Percentiles rank a stretch among this genome's conserved stretches.
phyloP scores from a whole-genome alignment of 306 rosid genomes.

The Rubus idaeus region DNA sequence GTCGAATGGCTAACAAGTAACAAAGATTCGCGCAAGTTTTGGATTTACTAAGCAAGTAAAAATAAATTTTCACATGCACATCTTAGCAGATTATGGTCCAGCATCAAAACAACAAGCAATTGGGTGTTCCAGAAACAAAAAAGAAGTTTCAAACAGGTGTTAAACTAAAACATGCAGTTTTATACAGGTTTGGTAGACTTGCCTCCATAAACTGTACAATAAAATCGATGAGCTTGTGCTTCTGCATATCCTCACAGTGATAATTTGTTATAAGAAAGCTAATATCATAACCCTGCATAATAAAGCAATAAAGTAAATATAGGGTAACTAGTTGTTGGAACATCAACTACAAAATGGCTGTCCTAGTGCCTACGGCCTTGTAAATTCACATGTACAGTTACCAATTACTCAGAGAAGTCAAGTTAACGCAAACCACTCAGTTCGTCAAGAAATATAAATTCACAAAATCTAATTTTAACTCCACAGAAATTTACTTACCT shows the following conservation, averaged over 20 bases:
- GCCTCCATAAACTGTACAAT: conserved; percentile 98
- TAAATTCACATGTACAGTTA: neutral
- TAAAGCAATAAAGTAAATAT: conserved; percentile 18
- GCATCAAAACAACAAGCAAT: neutral
- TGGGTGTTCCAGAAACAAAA: neutral
- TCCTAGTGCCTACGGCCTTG: neutral
- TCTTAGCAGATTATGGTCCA: neutral
- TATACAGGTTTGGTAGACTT: conserved; percentile 40
- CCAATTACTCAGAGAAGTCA: neutral
- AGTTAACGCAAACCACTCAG: neutral
- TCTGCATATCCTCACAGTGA: conserved; percentile 97
- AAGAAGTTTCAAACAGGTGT: neutral
- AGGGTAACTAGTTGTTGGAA: neutral
- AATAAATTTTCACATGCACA: neutral
- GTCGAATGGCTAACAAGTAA: neutral
- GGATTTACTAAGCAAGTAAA: neutral
- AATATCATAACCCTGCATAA: conserved; percentile 88
- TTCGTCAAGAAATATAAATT: neutral
- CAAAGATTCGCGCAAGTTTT: neutral
- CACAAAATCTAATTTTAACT: neutral
- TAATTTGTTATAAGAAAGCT: conserved; percentile 95
- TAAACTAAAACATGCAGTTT: conserved; percentile 20
- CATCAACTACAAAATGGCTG: neutral
- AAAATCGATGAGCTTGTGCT: conserved; percentile 92
- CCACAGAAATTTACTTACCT: conserved; percentile 44